Evolutionary conservation across 768 basidiomycete species (phyloP).

Genomic region (Serendipita indica): DNA sequence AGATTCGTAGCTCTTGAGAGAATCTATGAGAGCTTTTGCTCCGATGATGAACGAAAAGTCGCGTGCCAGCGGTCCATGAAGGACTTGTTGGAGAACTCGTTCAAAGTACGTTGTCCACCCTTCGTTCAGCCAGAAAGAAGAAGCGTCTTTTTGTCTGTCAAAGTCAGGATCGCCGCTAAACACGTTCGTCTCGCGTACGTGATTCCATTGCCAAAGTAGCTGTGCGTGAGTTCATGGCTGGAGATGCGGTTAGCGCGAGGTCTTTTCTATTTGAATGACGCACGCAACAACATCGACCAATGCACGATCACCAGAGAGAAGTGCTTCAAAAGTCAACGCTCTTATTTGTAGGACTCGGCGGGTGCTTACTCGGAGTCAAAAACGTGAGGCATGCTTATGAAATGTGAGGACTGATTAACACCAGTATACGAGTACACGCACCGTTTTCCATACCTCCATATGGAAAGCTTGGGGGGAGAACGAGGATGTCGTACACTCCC

Average conservation of each 20-base stretch:
- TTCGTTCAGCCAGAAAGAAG: conserved; percentile 82
- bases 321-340: conserved; percentile 29
- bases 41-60: conserved; percentile 74
- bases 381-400: conserved; percentile 74
- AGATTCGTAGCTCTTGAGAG: conserved; percentile 43
- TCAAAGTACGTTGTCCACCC: conserved; percentile 91
- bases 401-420: neutral
- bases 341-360: conserved; percentile 6
- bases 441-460: conserved; percentile 73
- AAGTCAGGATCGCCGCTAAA: neutral
- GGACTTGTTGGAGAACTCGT: conserved; percentile 51
- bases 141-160: conserved; percentile 47
- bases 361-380: conserved; percentile 60
- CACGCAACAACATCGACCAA: conserved; percentile 74
- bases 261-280: conserved; percentile 13
- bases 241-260: neutral
- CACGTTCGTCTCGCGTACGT: conserved; percentile 32
- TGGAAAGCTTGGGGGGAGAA: conserved; percentile 84
- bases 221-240: conserved; percentile 67
- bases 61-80: conserved; percentile 61
- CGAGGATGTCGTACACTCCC: conserved; percentile 76
- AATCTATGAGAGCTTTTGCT: conserved; percentile 52
- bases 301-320: conserved; percentile 74
- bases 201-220: conserved; percentile 87
- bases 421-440: conserved; percentile 5